These are phyloP conservation scores for Sinapis alba DNA, from an alignment of 441 rosid genomes.

Conservation along the genomic window DNA sequence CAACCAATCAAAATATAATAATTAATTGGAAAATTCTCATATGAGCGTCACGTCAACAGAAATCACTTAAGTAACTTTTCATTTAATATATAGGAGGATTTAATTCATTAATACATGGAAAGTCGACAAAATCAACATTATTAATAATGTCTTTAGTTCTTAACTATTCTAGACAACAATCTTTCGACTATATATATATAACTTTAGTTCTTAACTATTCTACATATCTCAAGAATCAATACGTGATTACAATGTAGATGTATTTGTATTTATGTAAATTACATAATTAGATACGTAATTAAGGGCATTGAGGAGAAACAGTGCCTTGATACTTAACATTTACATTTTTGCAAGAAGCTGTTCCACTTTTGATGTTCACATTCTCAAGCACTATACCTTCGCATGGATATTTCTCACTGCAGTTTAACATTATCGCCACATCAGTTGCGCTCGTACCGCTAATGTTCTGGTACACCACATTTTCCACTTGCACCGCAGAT, in stretches of 20 bases:
- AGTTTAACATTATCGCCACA: slow-evolving; percentile 61
- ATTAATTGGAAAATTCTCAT: too few species aligned
- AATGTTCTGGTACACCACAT: slow-evolving; percentile 71
- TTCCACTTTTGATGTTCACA: slow-evolving; percentile 41
- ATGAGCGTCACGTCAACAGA: too few species aligned
- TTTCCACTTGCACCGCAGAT: slow-evolving; percentile 66
- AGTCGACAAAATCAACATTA: too few species aligned
- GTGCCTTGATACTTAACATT: slow-evolving; percentile 41
- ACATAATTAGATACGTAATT: neutral
- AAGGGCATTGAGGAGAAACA: slow-evolving; percentile 59
- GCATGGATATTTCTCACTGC: slow-evolving; percentile 68
- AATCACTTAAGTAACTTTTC: too few species aligned
- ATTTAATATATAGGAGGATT: too few species aligned
- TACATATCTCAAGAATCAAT: neutral
- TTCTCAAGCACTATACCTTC: slow-evolving; percentile 55
- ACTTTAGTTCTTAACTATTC: neutral
- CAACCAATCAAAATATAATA: too few species aligned
- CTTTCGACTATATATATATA: neutral
- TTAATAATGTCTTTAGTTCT: too few species aligned
- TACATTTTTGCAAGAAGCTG: slow-evolving; percentile 61
- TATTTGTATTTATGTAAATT: neutral
- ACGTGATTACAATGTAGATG: neutral
- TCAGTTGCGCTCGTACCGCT: slow-evolving; percentile 68
- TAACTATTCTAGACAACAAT: neutral
- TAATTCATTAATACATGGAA: too few species aligned